Evolutionary conservation across 176 grass and related monocot genomes (phyloP).

Genomic region (Aegilops speltoides): DNA sequence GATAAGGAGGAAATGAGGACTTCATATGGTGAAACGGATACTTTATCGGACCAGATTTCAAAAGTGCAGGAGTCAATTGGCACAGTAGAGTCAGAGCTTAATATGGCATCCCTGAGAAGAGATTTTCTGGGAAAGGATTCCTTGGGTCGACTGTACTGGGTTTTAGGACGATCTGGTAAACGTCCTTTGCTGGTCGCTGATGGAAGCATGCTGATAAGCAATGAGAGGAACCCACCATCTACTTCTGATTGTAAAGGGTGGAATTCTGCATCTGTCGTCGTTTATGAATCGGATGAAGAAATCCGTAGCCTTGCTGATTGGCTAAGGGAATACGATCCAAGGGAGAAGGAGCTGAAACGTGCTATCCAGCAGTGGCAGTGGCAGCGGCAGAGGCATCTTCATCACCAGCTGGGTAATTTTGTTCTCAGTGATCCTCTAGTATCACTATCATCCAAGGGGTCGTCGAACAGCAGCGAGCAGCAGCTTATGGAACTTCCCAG

Average conservation of each 20-base stretch:
- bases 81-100: conserved; percentile 65
- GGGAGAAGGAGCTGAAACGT: conserved; percentile 88
- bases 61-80: conserved; percentile 73
- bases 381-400: conserved; percentile 68
- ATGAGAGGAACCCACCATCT: conserved; percentile 48
- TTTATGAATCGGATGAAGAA: conserved; percentile 87
- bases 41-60: conserved; percentile 66
- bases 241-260: conserved; percentile 54
- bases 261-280: conserved; percentile 53
- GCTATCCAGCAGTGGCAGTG: conserved; percentile 83
- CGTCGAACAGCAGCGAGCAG: conserved; percentile 32
- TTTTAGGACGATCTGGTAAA: conserved; percentile 75
- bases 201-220: conserved; percentile 57
- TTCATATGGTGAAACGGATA: conserved; percentile 57
- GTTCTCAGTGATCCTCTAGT: conserved; percentile 32
- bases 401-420: conserved; percentile 39
- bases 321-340: conserved; percentile 72
- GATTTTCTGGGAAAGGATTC: conserved; percentile 91
- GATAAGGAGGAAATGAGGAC: conserved; percentile 56
- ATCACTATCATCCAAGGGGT: conserved; percentile 32
- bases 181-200: conserved; percentile 75
- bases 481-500: conserved; percentile 41
- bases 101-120: conserved; percentile 76
- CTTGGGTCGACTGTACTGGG: conserved; percentile 81
- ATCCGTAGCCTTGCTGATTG: conserved; percentile 70